Evolutionary conservation across 139 green algal genomes (phyloP), one percentile per base, ranked within the genome.

Genomic region (Coelastrella sp.): DNA sequence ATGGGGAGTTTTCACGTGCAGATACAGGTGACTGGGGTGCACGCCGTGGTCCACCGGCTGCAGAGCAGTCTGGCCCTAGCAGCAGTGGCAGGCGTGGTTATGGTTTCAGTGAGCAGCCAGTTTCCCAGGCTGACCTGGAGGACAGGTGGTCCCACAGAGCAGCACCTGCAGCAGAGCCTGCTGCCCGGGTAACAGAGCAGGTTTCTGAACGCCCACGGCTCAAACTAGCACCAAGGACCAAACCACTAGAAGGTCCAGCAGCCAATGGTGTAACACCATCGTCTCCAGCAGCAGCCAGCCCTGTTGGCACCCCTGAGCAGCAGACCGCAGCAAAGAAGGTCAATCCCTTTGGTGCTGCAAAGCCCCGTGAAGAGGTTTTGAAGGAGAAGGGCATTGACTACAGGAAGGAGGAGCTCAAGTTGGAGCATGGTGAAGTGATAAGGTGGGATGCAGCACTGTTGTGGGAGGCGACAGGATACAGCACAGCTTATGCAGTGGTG

Each of bases 341-440:
- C 84, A 98, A 94, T 79, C 92, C 91, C 3, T 98, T 98, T 92
- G 96, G 96, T 32, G 91, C 89, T 0, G 96, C 96, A 0, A 86
- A 92, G 45, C 96, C 96, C 3, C 89, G 96, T 13, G 96, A 98
- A 92, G 94, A 98, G 86, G 93, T 98, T 75, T 87, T 98, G 64
- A 92, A 91, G 82, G 95, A 98, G 93, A 94, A 98, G 90, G 94
- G 94, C 43, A 84, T 91, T n/a, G 93, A 97, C 86, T 81, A 84
- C 6, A 64, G 85, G 15, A 94, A 94, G 90, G 90, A 95, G 85
- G 87, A 93, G n/a, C 64, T 92, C 4, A 89, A 90, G 88, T 82
- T 92, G 38, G 93, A 93, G 86, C 83, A 90, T 80, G 88, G 87
- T 40, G 90, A 90, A 40, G 83, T 91, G 13, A 83, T 89, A 62